phyloP scores from a whole-genome alignment of 2,329 filamentous ascomycete species.

The Thelonectria blattea region DNA sequence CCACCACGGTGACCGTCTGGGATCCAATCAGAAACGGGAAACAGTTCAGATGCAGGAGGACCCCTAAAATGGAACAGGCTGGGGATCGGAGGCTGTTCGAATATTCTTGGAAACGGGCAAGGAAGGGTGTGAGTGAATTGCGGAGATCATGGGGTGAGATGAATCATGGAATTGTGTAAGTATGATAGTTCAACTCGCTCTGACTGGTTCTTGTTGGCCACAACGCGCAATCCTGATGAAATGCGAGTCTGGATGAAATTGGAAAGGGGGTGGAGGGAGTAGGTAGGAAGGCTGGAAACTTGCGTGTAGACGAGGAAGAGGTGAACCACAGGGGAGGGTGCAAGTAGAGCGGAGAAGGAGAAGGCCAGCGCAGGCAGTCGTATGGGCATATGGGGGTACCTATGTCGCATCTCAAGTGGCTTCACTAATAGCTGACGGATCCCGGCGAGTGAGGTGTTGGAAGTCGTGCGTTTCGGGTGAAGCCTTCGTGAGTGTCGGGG shows the following conservation, averaged over 20 bases:
- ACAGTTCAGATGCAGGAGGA: slow-evolving; percentile 16
- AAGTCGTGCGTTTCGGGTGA: slow-evolving; percentile 6
- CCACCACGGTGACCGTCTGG: slow-evolving; percentile 6
- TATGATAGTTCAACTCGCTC: slow-evolving; percentile 6
- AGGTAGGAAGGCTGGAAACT: background rate
- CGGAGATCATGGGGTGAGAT: slow-evolving; percentile 24
- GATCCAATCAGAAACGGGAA: slow-evolving; percentile 24
- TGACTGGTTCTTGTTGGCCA: background rate
- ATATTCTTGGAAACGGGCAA: slow-evolving; percentile 35
- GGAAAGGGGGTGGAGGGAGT: slow-evolving; percentile 5
- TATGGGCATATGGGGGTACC: background rate
- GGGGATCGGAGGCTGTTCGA: slow-evolving; percentile 18
- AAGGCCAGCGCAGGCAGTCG: too few relatives aligned
- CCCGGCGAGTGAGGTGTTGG: background rate
- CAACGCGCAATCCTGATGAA: background rate
- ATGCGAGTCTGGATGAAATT: background rate
- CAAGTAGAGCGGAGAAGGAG: slow-evolving; percentile 1
- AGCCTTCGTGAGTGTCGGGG: slow-evolving; percentile 1
- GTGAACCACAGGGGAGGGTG: background rate
- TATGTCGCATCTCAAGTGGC: slow-evolving; percentile 9
- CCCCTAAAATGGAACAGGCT: slow-evolving; percentile 30
- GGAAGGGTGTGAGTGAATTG: slow-evolving; percentile 30
- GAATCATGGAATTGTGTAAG: slow-evolving; percentile 23
- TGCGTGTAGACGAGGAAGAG: background rate
- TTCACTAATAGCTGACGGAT: slow-evolving; percentile 7